phyloP scores from a whole-genome alignment of 139 green algal species.

The Edaphochlamys debaryana region DNA sequence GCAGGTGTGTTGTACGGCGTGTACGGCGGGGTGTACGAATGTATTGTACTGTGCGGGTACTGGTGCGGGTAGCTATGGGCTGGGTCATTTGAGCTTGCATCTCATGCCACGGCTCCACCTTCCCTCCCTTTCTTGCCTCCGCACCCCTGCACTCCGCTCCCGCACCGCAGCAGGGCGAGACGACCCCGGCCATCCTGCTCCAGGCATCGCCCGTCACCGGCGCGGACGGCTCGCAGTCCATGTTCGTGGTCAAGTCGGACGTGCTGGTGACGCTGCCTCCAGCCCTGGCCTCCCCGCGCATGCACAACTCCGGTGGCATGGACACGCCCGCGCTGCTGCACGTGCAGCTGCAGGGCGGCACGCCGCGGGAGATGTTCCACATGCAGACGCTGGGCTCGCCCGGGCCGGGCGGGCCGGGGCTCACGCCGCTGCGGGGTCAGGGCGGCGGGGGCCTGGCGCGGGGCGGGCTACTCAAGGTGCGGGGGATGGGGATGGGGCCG shows the following conservation, averaged over 20 bases:
- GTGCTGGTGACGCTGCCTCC: slow-evolving; percentile 36
- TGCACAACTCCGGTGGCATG: background rate
- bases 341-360: slow-evolving; percentile 15
- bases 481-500: no score
- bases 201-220: slow-evolving; percentile 25
- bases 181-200: slow-evolving; percentile 33
- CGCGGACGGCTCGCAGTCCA: slow-evolving; percentile 24
- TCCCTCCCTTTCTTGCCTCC: no score
- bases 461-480: slow-evolving; percentile 6
- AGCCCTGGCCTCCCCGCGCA: slow-evolving; percentile 3
- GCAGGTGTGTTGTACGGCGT: background rate
- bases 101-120: no score
- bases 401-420: background rate
- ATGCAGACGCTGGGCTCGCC: slow-evolving; percentile 1
- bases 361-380: slow-evolving; percentile 16
- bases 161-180: no score
- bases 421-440: background rate
- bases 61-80: no score
- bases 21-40: background rate
- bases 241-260: slow-evolving; percentile 16
- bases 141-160: no score
- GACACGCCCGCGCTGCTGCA: slow-evolving; percentile 30
- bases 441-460: background rate
- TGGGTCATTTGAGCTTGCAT: no score
- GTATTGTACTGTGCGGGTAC: no score